phyloP scores from a whole-genome alignment of 495 filamentous ascomycete genomes.

The Pseudomonodictys pantanalensis region DNA sequence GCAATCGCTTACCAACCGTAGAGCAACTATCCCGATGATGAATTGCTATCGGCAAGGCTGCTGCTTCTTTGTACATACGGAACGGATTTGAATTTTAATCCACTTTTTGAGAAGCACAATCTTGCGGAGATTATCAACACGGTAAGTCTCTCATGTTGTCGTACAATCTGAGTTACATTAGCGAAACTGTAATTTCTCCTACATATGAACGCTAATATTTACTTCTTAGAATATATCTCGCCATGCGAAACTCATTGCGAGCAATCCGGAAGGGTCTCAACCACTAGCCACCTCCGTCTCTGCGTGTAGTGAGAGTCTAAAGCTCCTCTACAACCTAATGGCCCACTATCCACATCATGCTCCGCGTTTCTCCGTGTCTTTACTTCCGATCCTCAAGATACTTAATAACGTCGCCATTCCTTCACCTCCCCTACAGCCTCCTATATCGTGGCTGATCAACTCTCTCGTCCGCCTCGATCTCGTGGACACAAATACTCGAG shows the following conservation, averaged over 20 bases:
- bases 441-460: slow-evolving; percentile 6
- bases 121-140: slow-evolving; percentile 4
- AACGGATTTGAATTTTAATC: neutral
- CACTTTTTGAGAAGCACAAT: neutral
- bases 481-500: neutral
- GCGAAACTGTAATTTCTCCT: neutral
- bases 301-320: slow-evolving; percentile 2
- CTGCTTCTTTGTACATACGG: neutral
- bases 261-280: neutral
- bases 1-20: neutral
- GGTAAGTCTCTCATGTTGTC: neutral
- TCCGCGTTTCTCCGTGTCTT: neutral
- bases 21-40: neutral
- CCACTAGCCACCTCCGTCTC: neutral
- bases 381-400: neutral
- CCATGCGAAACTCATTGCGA: slow-evolving; percentile 2
- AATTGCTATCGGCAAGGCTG: slow-evolving; percentile 1
- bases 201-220: neutral
- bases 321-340: slow-evolving; percentile 1
- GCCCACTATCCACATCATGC: neutral
- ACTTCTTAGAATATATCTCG: neutral
- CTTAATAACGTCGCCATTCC: neutral
- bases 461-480: neutral
- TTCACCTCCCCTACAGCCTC: slow-evolving; percentile 1
- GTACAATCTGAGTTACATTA: neutral